Evolutionary conservation across 371 early-diverging fungal species (phyloP), one percentile per base, ranked within the genome.

Genomic region (Choanephora cucurbitarum): DNA sequence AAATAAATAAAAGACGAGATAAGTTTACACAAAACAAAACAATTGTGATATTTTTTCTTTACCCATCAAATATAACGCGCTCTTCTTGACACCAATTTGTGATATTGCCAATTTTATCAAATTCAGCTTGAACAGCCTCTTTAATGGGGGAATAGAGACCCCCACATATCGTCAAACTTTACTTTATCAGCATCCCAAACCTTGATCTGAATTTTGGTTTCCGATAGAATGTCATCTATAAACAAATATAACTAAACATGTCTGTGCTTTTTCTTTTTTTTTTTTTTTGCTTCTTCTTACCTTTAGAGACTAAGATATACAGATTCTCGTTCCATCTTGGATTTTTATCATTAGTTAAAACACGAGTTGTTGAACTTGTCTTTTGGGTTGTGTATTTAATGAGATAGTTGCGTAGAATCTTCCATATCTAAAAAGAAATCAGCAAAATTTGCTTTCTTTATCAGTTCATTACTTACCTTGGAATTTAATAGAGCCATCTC

Each of bases 171-270:
- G 14, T 73, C 77, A 40, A 49, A 70, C 49, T 72, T 73, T 34
- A 76, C 55, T 40, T 76, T 76, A 47, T 76, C 77, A 8, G 77
- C 77, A 49, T 76, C 77, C 77, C 77, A 76, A 5, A 76, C 73
- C 44, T 66, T 73, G 10, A 76, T 49, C 40, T 76, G 71, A 1
- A 76, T 67, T 9, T 62, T 64, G 17, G 66, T 69, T 1, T 76
- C 71, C 7, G 69, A 56, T 4, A 68, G 41, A 60, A 76, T 57
- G 22, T 76, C 77, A 47, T 73, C 77, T 72, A 9, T 28, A 46
- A 4, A 44, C 22, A 24, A n/a, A 15, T 17, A 15, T 33, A 21
- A 24, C 1, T 23, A 33, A 39, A 2, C 13, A 22, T 32, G 19
- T n/a, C n/a, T n/a, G n/a, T n/a, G n/a, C n/a, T n/a, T n/a, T n/a